These are phyloP conservation scores for Entomortierella beljakovae DNA, from an alignment of 192 early-diverging fungal species.

Conservation along the genomic window DNA sequence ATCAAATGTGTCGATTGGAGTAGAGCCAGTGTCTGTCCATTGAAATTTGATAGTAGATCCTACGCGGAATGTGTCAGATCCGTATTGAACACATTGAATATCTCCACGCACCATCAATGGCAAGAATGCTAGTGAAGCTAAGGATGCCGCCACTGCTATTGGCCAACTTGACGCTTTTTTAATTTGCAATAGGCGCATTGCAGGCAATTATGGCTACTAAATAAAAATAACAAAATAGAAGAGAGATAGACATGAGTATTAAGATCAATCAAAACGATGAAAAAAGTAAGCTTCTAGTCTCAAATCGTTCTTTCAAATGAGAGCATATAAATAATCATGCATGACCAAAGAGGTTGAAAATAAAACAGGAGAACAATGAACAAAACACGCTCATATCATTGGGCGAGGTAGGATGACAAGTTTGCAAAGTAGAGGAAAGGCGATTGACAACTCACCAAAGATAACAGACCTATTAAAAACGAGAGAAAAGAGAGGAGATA, in stretches of 20 bases:
- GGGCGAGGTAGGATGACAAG: too few relatives aligned
- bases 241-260: too few relatives aligned
- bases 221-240: too few relatives aligned
- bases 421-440: too few relatives aligned
- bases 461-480: too few relatives aligned
- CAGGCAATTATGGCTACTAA: too few relatives aligned
- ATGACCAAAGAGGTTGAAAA: background rate
- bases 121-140: background rate
- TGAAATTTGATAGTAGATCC: slow-evolving; percentile 18
- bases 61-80: slow-evolving; percentile 26
- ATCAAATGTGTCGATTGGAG: slow-evolving; percentile 18
- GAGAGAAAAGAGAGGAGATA: too few relatives aligned
- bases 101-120: slow-evolving; percentile 5
- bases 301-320: background rate
- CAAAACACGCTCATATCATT: background rate
- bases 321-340: too few relatives aligned
- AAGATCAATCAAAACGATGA: too few relatives aligned
- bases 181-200: background rate
- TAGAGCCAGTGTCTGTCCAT: slow-evolving; percentile 24
- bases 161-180: background rate
- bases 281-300: too few relatives aligned
- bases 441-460: too few relatives aligned
- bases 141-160: background rate
- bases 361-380: background rate
- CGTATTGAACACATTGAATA: slow-evolving; percentile 21